Percentiles rank a stretch among this genome's conserved stretches.
Conservation (phyloP, 345 rosid genomes). For the Acer campestre region DNA sequence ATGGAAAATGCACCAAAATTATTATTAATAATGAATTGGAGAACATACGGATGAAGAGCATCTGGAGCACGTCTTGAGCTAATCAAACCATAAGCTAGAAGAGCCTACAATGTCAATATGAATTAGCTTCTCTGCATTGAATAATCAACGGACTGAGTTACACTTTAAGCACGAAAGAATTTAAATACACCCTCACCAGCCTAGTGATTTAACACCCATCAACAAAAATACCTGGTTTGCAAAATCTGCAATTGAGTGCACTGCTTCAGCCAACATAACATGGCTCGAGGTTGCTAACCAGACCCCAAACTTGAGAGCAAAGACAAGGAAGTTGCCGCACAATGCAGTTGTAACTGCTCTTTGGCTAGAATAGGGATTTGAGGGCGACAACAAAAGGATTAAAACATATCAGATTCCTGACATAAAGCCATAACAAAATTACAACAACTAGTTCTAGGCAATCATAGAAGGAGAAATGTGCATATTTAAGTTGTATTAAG, state of each 20-base stretch:
- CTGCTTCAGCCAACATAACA: constrained; percentile 94
- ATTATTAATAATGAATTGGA: background rate
- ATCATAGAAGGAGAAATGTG: no score
- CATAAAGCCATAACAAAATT: no score
- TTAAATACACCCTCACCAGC: background rate
- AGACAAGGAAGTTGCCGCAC: constrained; percentile 97
- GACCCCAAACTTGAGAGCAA: constrained; percentile 93
- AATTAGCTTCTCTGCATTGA: constrained; percentile 43
- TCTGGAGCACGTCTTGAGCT: constrained; percentile 99
- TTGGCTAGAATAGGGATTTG: constrained; percentile 58
- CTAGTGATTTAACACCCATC: background rate
- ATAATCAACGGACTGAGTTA: constrained; percentile 20
- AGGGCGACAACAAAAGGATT: constrained; percentile 17
- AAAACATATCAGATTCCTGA: background rate
- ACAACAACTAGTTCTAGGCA: no score
- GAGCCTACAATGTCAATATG: constrained; percentile 62
- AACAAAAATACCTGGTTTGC: constrained; percentile 86
- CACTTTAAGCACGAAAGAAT: constrained; percentile 12
- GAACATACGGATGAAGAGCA: constrained; percentile 94
- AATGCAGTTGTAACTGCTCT: constrained; percentile 96
- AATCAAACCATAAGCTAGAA: constrained; percentile 94
- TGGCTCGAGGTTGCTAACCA: constrained; percentile 92
- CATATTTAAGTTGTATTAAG: no score
- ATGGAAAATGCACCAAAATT: background rate
- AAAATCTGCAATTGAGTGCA: constrained; percentile 93